These are phyloP conservation scores for Salix udensis DNA, from an alignment of 345 rosid species.

Conservation along the genomic window DNA sequence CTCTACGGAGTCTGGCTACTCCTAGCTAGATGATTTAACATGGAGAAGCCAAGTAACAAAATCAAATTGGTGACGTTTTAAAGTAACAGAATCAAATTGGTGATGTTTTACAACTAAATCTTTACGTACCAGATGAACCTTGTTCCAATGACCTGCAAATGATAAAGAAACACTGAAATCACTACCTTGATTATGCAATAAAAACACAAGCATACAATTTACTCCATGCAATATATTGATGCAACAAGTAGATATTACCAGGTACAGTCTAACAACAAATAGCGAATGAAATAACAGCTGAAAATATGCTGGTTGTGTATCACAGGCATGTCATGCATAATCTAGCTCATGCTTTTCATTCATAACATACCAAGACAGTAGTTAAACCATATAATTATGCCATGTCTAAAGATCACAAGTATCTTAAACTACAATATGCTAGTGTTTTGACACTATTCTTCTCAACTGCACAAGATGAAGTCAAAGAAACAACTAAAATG, in stretches of 20 bases:
- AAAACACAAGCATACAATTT: not conserved
- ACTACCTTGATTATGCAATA: conserved; percentile 19
- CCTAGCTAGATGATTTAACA: not conserved
- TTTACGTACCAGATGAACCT: conserved; percentile 64
- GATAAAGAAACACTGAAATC: conserved; percentile 25
- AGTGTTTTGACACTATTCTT: not conserved
- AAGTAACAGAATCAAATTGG: not conserved
- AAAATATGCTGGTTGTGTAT: not conserved
- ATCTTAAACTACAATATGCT: not conserved
- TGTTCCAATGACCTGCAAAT: conserved; percentile 76
- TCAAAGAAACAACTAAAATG: not conserved
- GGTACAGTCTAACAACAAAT: not conserved
- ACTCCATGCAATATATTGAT: not conserved
- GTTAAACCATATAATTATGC: not conserved
- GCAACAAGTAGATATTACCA: not conserved
- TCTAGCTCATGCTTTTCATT: not conserved
- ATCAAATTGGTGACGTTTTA: not conserved
- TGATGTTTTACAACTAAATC: conserved; percentile 1
- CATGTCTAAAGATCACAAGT: not conserved
- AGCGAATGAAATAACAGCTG: not conserved
- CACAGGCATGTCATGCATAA: not conserved
- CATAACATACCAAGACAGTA: not conserved
- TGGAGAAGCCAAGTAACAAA: conserved; percentile 3
- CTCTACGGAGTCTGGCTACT: not conserved
- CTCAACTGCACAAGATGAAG: not conserved